Evolutionary conservation across 805 yeast species (phyloP).

Genomic region (Wickerhamomyces chambardii): DNA sequence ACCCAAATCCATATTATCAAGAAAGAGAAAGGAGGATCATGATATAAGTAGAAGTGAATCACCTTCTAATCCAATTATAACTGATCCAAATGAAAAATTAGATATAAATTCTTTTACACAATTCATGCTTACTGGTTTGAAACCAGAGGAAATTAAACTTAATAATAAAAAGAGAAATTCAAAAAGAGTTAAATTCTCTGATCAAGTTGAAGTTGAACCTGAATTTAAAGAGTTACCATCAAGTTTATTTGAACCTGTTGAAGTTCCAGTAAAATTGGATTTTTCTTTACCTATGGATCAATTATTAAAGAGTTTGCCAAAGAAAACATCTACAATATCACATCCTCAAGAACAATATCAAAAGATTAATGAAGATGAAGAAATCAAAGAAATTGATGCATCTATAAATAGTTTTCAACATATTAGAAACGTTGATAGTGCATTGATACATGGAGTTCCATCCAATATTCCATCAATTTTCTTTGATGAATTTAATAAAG

Average conservation of each 20-base stretch:
- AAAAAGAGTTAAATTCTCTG: slow-evolving; percentile 68
- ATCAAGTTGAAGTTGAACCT: slow-evolving; percentile 32
- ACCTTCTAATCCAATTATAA: slow-evolving; percentile 18
- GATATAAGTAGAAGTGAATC: slow-evolving; percentile 24
- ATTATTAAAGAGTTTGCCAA: slow-evolving; percentile 37
- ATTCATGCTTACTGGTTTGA: slow-evolving; percentile 72
- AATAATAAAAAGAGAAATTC: slow-evolving; percentile 29
- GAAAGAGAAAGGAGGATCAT: slow-evolving; percentile 45
- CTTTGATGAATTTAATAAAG: slow-evolving; percentile 15
- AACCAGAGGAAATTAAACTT: slow-evolving; percentile 38
- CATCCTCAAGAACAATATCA: slow-evolving; percentile 23
- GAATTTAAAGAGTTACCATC: slow-evolving; percentile 4
- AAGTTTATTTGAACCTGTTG: slow-evolving; percentile 10
- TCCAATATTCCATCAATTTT: slow-evolving; percentile 35
- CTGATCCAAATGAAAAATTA: slow-evolving; percentile 26
- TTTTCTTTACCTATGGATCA: slow-evolving; percentile 73
- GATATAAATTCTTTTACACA: slow-evolving; percentile 85
- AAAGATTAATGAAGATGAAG: slow-evolving; percentile 62
- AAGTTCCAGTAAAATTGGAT: slow-evolving; percentile 32
- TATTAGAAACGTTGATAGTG: slow-evolving; percentile 68
- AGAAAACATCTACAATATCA: slow-evolving; percentile 13
- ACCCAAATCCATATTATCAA: slow-evolving; percentile 71
- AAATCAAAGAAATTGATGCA: slow-evolving; percentile 64
- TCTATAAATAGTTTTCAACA: slow-evolving; percentile 68
- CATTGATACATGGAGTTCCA: slow-evolving; percentile 63